phyloP scores from a whole-genome alignment of 805 yeast genomes.

The Ogataea dorogensis region DNA sequence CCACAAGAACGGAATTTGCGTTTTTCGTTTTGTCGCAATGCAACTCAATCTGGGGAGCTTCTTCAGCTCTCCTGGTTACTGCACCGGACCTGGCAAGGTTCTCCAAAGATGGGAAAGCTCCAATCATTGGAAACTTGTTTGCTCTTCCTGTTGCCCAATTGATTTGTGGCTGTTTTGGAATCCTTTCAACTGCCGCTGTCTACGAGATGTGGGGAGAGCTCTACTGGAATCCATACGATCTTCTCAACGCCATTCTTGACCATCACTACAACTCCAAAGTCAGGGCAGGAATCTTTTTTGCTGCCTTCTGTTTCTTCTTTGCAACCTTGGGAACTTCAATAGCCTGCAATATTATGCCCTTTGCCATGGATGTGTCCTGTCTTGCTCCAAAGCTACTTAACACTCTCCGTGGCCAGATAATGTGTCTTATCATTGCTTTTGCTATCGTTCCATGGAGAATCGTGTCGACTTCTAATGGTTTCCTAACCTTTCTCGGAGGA shows the following conservation, averaged over 20 bases:
- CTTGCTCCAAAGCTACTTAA: constrained; percentile 29
- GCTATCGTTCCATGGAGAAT: constrained; percentile 26
- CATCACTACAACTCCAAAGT: constrained; percentile 28
- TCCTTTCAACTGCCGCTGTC: constrained; percentile 18
- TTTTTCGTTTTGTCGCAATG: constrained; percentile 1
- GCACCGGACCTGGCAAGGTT: constrained; percentile 29
- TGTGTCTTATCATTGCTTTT: constrained; percentile 20
- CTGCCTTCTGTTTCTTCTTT: constrained; percentile 15
- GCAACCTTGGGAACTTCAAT: constrained; percentile 33
- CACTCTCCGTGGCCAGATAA: constrained; percentile 24
- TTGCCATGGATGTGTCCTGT: constrained; percentile 29
- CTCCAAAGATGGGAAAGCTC: constrained; percentile 16
- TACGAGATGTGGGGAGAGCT: constrained; percentile 21
- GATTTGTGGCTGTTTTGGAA: constrained; percentile 17
- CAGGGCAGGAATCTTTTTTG: constrained; percentile 28
- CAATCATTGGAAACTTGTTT: constrained; percentile 16
- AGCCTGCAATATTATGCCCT: constrained; percentile 26
- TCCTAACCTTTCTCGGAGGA: constrained; percentile 22
- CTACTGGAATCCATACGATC: constrained; percentile 32
- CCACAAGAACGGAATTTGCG: not conserved
- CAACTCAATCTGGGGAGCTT: constrained; percentile 1
- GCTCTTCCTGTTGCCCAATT: constrained; percentile 21
- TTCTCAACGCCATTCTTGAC: constrained; percentile 27
- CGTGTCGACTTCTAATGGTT: constrained; percentile 18
- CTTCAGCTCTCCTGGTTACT: not conserved